Base-by-base conservation (phyloP, 2,329 filamentous ascomycete genomes). In the Paraconiothyrium brasiliense region DNA sequence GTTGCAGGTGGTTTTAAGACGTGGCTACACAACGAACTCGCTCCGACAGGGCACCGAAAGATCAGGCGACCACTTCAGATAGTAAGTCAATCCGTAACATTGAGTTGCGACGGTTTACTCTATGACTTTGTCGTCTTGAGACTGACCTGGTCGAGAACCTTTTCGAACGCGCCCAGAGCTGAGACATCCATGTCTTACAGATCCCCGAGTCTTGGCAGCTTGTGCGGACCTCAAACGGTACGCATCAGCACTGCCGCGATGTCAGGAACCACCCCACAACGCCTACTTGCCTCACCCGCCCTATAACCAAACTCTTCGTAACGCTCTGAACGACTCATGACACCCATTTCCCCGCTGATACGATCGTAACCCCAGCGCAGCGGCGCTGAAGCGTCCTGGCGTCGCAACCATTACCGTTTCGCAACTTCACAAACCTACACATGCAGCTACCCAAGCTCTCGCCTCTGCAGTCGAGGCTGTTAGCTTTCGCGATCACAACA, bases 401-500 rank as follows among this genome's bases (percentile, higher is more conserved):
- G 51, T 59, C 60, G 60, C 60, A 57, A 54, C 39, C 47, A 57
- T 47, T 34, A n/a, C 30, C 61, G 54, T 58, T 58, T 51, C 61
- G 52, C 54, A 59, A 49, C 48, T 13, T 39, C 37, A 41, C 22
- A 24, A 46, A 37, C 61, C 34, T 27, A 48, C 54, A 57, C 27
- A 79, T 79, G 77, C 80, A 79, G 73, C 80, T 79, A 70, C 78
- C 78, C 35, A 81, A 89, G 78, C 84, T 90, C 77, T 89, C 86
- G 76, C 88, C 86, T 71, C 82, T 92, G 68, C 91, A 92, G 82
- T 90, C 89, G 80, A 89, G 90, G 75, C 86, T 92, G 72, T 86
- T 86, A 74, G 88, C 89, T 71, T 91, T 89, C 60, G 75, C 90
- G 57, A 82, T 86, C 70, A 87, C 88, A 57, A 86, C 87, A 35